These are phyloP conservation scores for Colletotrichum paranaense DNA, from an alignment of 2,329 filamentous ascomycete species.

Conservation along the genomic window DNA sequence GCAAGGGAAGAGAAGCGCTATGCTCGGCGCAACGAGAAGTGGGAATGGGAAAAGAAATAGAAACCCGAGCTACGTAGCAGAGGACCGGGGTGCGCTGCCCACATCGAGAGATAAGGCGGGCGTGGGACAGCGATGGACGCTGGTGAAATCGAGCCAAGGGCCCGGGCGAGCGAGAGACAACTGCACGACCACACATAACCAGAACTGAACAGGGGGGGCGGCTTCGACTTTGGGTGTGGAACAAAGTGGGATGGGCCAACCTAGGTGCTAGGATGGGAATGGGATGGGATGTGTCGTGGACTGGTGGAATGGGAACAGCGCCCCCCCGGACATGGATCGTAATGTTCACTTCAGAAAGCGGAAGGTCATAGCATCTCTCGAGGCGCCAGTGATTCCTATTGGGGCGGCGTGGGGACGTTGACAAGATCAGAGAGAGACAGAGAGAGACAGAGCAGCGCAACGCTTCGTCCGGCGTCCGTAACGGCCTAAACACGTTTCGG, in stretches of 20 bases:
- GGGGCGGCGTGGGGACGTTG: slow-evolving; percentile 13
- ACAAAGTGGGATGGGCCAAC: background rate
- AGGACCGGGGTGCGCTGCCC: slow-evolving; percentile 22
- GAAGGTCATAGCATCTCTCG: slow-evolving; percentile 26
- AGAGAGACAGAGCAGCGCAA: background rate
- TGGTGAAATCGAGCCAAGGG: slow-evolving; percentile 33
- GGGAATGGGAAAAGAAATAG: slow-evolving; percentile 33
- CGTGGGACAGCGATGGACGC: slow-evolving; percentile 30
- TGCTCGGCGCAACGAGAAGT: background rate
- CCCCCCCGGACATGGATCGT: background rate
- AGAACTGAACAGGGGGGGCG: background rate
- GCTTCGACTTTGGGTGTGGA: background rate
- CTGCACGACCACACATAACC: background rate
- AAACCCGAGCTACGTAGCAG: slow-evolving; percentile 20
- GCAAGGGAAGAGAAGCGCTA: background rate
- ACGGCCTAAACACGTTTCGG: slow-evolving; percentile 29
- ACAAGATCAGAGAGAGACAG: background rate
- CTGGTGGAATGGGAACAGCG: background rate
- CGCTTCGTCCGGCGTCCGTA: background rate
- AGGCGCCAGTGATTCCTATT: slow-evolving; percentile 28
- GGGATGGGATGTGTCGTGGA: background rate
- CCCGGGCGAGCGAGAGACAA: slow-evolving; percentile 13
- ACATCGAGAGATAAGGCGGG: slow-evolving; percentile 29
- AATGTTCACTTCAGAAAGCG: slow-evolving; percentile 10
- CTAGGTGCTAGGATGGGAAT: background rate